These are phyloP conservation scores for Lyophyllum atratum DNA, from an alignment of 768 basidiomycete species.

Conservation along the genomic window DNA sequence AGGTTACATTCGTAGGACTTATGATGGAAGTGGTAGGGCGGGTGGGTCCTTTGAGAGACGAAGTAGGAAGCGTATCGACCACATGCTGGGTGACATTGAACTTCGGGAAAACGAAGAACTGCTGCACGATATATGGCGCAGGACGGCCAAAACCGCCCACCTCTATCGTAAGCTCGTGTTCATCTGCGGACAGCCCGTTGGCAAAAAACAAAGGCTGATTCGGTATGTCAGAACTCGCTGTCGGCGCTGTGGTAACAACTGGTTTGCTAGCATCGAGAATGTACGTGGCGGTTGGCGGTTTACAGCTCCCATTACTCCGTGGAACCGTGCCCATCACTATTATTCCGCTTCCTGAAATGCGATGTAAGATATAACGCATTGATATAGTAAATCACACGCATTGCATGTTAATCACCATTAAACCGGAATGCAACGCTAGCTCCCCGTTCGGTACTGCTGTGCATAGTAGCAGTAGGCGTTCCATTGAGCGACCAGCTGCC, in stretches of 20 bases:
- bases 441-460: conserved; percentile 33
- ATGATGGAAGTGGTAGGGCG: not conserved
- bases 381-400: no score
- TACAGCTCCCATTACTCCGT: conserved; percentile 32
- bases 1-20: not conserved
- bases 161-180: conserved; percentile 42
- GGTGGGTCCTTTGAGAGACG: not conserved
- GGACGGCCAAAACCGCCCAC: conserved; percentile 27
- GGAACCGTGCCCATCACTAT: conserved; percentile 48
- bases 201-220: conserved; percentile 47
- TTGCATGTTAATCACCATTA: no score
- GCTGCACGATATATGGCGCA: conserved; percentile 42
- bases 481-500: conserved; percentile 37
- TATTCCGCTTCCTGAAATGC: conserved; percentile 43
- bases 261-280: conserved; percentile 35
- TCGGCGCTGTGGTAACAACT: conserved; percentile 36
- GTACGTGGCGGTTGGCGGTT: conserved; percentile 43
- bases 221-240: conserved; percentile 29
- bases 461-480: conserved; percentile 31
- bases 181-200: conserved; percentile 21
- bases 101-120: conserved; percentile 37
- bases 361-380: no score
- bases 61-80: not conserved
- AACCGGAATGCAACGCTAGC: conserved; percentile 37
- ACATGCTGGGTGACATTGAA: conserved; percentile 3